Evolutionary conservation across 371 early-diverging fungal species (phyloP), one percentile per base, ranked within the genome.

Genomic region (Mortierella sp.): DNA sequence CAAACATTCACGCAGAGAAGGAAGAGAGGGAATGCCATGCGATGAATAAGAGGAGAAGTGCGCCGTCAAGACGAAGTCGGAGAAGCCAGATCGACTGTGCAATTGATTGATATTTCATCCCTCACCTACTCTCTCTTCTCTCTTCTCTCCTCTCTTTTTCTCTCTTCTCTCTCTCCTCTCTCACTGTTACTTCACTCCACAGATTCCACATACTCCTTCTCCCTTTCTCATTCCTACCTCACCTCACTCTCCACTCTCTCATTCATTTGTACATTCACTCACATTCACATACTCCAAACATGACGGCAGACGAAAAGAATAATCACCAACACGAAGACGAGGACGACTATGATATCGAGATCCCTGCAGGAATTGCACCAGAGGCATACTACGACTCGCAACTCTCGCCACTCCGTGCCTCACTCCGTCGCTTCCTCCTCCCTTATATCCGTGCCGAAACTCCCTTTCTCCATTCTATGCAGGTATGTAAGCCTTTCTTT

Each of bases 371-470:
- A 26, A 63, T 86, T n/a, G 87, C 87, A 38, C 77, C 87, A 11
- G 87, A 86, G 21, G 75, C 82, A 26, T 86, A 86, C 76, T 86
- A 86, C 28, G 87, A 86, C 48, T 80, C 87, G 19, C 87, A 86
- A 34, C 78, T 86, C 42, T 70, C 82, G 5, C 87, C 87, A 8
- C 28, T 86, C 21, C 89, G 93, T 72, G 91, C 91, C 45, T 75
- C 88, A 72, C 74, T 93, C 71, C 89, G 93, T 54, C 89, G 89
- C n/a, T 76, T 76, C 72, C 77, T 93, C 47, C 63, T 92, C 38
- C 93, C 93, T 10, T 76, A 90, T 34, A 84, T 93, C 58, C 91
- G 92, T 5, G 82, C 77, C 63, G 93, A 93, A 78, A 92, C 93
- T 19, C 91, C 91, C 70, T 82, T 89, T 65, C 81, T 93, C 38